Percentiles rank a stretch among this genome's conserved stretches.
Evolutionary conservation across 257 asterid species (phyloP).

Genomic region (Lycium barbarum): DNA sequence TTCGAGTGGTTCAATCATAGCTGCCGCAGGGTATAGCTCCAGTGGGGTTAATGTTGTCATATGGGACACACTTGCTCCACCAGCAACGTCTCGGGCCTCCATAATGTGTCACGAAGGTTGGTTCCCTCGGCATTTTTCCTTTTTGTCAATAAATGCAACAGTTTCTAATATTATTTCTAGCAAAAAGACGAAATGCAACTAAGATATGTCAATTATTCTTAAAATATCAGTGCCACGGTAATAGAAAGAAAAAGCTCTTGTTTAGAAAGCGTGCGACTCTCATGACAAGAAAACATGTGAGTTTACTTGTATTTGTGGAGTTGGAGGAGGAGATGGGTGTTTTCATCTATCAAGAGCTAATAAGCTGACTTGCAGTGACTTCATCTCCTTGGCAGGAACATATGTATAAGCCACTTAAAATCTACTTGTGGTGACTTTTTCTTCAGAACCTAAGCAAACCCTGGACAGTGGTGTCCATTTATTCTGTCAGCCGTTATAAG

Average conservation of each 20-base stretch:
- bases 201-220: neutral
- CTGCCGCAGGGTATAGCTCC: slow-evolving; percentile 96
- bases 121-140: slow-evolving; percentile 30
- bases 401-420: slow-evolving; percentile 14
- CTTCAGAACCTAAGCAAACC: slow-evolving; percentile 16
- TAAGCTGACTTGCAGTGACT: neutral
- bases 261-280: neutral
- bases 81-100: slow-evolving; percentile 88
- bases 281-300: slow-evolving; percentile 11
- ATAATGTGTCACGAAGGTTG: slow-evolving; percentile 99
- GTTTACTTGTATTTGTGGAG: slow-evolving; percentile 20
- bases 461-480: slow-evolving; percentile 5
- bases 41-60: slow-evolving; percentile 88
- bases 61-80: slow-evolving; percentile 99
- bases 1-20: slow-evolving; percentile 91
- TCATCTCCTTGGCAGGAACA: neutral
- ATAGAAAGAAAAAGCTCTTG: neutral
- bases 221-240: neutral
- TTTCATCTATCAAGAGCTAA: slow-evolving; percentile 11
- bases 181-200: neutral
- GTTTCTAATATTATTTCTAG: slow-evolving; percentile 19
- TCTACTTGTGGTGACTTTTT: slow-evolving; percentile 15
- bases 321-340: neutral
- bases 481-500: neutral
- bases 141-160: neutral